These are phyloP conservation scores for Kluyveromyces wickerhamii DNA, from an alignment of 805 yeast species.

Conservation along the genomic window DNA sequence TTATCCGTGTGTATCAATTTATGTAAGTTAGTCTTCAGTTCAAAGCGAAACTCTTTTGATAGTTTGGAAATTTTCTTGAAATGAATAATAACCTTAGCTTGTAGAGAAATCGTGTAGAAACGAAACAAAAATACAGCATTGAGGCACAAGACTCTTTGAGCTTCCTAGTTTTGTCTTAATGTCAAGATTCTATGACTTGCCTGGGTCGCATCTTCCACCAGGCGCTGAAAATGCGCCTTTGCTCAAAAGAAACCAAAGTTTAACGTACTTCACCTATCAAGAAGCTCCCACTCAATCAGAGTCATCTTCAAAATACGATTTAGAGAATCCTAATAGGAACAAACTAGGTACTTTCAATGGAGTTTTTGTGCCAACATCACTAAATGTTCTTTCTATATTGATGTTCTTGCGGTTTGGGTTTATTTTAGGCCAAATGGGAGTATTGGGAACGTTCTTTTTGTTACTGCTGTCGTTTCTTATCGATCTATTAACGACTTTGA, in stretches of 20 bases:
- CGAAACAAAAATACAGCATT: too few species aligned
- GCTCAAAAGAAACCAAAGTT: slow-evolving; percentile 14
- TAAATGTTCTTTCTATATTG: slow-evolving; percentile 86
- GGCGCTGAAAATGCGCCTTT: slow-evolving; percentile 21
- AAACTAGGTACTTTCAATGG: slow-evolving; percentile 82
- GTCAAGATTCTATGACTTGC: slow-evolving; percentile 26
- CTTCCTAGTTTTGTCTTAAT: slow-evolving; percentile 3
- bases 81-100: too few species aligned
- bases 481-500: slow-evolving; percentile 76
- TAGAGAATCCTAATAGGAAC: slow-evolving; percentile 25
- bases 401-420: slow-evolving; percentile 96
- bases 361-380: slow-evolving; percentile 86
- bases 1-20: neutral
- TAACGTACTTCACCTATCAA: slow-evolving; percentile 27
- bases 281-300: slow-evolving; percentile 20
- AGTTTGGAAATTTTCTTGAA: too few species aligned
- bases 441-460: slow-evolving; percentile 64
- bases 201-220: slow-evolving; percentile 28
- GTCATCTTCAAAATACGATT: slow-evolving; percentile 26
- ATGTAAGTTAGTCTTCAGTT: too few species aligned
- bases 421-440: slow-evolving; percentile 90
- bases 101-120: too few species aligned
- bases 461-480: slow-evolving; percentile 69
- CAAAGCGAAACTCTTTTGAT: too few species aligned
- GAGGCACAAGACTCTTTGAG: too few species aligned